Percentiles rank a stretch among this genome's conserved stretches.
Conservation (phyloP, 345 rosid genomes). For the Crucihimalaya himalaica region DNA sequence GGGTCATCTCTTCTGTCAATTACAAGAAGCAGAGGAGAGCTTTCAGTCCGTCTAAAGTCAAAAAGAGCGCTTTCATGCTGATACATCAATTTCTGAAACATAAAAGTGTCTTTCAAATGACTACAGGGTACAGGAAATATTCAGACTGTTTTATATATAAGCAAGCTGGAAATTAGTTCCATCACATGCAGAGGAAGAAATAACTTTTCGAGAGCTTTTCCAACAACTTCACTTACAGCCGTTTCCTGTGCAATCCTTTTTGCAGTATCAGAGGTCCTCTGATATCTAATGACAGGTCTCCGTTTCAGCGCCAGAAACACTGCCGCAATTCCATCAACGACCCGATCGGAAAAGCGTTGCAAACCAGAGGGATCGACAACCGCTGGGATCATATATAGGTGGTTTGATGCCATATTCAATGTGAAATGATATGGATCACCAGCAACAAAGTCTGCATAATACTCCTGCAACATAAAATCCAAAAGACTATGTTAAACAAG, state of each 20-base stretch:
- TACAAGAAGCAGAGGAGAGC: slow-evolving; percentile 79
- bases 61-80: slow-evolving; percentile 97
- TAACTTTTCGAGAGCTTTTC: slow-evolving; percentile 10
- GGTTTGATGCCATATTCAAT: slow-evolving; percentile 76
- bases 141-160: not conserved
- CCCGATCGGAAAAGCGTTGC: slow-evolving; percentile 82
- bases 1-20: slow-evolving; percentile 98
- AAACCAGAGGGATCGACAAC: slow-evolving; percentile 89
- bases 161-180: not conserved
- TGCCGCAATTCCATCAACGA: slow-evolving; percentile 87
- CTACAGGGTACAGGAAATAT: not conserved
- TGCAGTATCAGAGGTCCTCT: slow-evolving; percentile 91
- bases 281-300: slow-evolving; percentile 91
- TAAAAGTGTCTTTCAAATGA: slow-evolving; percentile 26
- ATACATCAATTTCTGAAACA: slow-evolving; percentile 89
- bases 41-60: slow-evolving; percentile 91
- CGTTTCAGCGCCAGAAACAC: slow-evolving; percentile 86
- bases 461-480: slow-evolving; percentile 69
- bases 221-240: slow-evolving; percentile 58
- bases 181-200: not conserved
- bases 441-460: slow-evolving; percentile 91
- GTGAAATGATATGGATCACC: slow-evolving; percentile 88
- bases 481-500: slow-evolving; percentile 10
- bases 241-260: slow-evolving; percentile 97
- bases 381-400: slow-evolving; percentile 92